Conservation (phyloP, 371 early-diverging fungal species). For the Rhizopus microsporus region DNA sequence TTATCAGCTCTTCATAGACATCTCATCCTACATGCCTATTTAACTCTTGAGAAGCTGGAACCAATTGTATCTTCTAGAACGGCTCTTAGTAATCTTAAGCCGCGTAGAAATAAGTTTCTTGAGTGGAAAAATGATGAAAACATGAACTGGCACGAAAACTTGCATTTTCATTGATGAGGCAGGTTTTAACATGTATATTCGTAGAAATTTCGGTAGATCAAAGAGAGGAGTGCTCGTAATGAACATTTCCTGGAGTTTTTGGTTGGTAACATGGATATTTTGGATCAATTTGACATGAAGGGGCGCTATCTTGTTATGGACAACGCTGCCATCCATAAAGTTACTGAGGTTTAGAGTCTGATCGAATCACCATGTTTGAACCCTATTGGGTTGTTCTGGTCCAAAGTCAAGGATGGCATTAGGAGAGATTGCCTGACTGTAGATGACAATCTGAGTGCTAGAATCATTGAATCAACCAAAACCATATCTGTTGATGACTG, state of each 20-base stretch:
- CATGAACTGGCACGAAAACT: slow-evolving; percentile 1
- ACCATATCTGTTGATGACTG: slow-evolving; percentile 11
- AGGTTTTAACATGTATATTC: background rate
- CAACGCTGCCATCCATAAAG: slow-evolving; percentile 4
- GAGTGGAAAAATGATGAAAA: slow-evolving; percentile 5
- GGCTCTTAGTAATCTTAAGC: slow-evolving; percentile 1
- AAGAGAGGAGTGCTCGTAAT: background rate
- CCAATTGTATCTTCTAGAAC: slow-evolving; percentile 3
- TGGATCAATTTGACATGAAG: slow-evolving; percentile 15
- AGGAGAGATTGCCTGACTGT: slow-evolving; percentile 19
- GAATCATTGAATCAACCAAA: slow-evolving; percentile 21
- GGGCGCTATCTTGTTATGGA: slow-evolving; percentile 9
- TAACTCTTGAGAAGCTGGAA: slow-evolving; percentile 10
- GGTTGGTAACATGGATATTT: slow-evolving; percentile 14
- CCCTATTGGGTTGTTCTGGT: slow-evolving; percentile 3
- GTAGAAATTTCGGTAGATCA: too few species aligned
- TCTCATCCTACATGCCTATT: slow-evolving; percentile 5
- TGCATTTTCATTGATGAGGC: slow-evolving; percentile 18
- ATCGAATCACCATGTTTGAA: slow-evolving; percentile 10
- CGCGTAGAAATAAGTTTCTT: slow-evolving; percentile 5
- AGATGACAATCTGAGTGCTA: slow-evolving; percentile 15
- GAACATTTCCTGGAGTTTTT: slow-evolving; percentile 1
- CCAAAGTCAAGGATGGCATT: slow-evolving; percentile 17
- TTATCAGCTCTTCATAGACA: slow-evolving; percentile 5
- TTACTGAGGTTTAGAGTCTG: slow-evolving; percentile 6